These are phyloP conservation scores for Aspergillus nidulans DNA, from an alignment of 495 filamentous ascomycete genomes.

Conservation along the genomic window DNA sequence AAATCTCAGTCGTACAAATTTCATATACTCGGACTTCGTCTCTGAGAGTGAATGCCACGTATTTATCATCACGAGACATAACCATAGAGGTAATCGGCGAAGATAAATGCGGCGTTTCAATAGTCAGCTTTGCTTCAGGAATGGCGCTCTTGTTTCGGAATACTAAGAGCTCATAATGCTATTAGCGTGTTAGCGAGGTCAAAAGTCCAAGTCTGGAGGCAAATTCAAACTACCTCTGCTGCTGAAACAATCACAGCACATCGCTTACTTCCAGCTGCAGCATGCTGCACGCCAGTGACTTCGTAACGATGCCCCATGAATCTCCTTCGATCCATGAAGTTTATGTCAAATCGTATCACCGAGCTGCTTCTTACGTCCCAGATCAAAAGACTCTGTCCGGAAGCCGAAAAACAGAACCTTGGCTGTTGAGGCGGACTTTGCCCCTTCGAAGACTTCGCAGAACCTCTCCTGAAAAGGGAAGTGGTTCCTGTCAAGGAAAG, in stretches of 20 bases:
- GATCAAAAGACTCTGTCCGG: constrained; percentile 20
- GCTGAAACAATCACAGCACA: constrained; percentile 22
- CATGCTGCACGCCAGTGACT: constrained; percentile 20
- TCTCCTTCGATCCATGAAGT: constrained; percentile 9
- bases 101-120: constrained; percentile 15
- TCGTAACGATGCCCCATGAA: constrained; percentile 19
- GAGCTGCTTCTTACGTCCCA: constrained; percentile 22
- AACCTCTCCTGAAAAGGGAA: constrained; percentile 15
- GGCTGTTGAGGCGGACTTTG: constrained; percentile 16
- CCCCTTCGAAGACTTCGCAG: constrained; percentile 10
- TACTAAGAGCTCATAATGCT: constrained; percentile 25
- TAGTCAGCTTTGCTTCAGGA: constrained; percentile 16
- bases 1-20: constrained; percentile 12
- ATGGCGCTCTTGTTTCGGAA: constrained; percentile 12
- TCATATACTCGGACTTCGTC: constrained; percentile 23
- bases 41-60: constrained; percentile 22
- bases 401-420: constrained; percentile 20
- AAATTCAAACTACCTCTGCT: constrained; percentile 16
- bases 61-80: constrained; percentile 26
- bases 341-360: constrained; percentile 20
- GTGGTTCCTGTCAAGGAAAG: constrained; percentile 14
- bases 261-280: constrained; percentile 19
- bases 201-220: background rate
- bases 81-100: constrained; percentile 18
- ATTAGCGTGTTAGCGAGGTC: background rate